A percentile compares a stretch with the other conserved stretches of the same genome.
These are phyloP conservation scores for Pythium sp. DNA, from an alignment of 352 stramenopile species.

Conservation along the genomic window DNA sequence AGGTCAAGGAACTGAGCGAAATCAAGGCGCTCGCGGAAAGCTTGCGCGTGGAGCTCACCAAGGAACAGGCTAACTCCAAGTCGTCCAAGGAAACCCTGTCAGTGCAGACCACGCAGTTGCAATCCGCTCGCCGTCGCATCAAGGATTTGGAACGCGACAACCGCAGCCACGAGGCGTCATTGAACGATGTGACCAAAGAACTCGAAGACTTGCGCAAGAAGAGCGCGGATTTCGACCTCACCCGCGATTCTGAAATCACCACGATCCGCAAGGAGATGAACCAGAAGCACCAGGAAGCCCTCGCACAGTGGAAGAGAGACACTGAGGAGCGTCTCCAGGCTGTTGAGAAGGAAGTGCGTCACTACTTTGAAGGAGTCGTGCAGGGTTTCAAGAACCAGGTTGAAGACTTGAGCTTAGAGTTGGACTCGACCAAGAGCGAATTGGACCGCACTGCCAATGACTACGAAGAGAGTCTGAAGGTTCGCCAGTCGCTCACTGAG, in stretches of 20 bases:
- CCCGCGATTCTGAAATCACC: conserved; percentile 63
- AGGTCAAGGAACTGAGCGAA: conserved; percentile 68
- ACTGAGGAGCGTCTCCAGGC: conserved; percentile 62
- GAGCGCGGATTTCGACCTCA: conserved; percentile 66
- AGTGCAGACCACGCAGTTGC: conserved; percentile 63
- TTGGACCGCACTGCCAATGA: conserved; percentile 75
- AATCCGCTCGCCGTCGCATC: conserved; percentile 54
- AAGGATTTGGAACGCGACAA: conserved; percentile 76
- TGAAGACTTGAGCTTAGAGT: conserved; percentile 51
- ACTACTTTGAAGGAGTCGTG: conserved; percentile 64
- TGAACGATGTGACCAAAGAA: conserved; percentile 64
- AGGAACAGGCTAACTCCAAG: conserved; percentile 58
- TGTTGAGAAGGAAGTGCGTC: conserved; percentile 74
- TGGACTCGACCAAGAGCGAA: conserved; percentile 72
- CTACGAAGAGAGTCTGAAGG: conserved; percentile 77
- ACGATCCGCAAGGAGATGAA: conserved; percentile 77
- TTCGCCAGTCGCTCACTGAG: conserved; percentile 68
- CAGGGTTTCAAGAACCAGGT: conserved; percentile 55
- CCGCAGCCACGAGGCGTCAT: conserved; percentile 34
- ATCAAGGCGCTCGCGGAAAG: conserved; percentile 52
- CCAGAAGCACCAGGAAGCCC: conserved; percentile 65
- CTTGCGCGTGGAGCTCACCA: conserved; percentile 45
- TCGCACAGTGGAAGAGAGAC: conserved; percentile 78
- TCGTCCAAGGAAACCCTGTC: conserved; percentile 80
- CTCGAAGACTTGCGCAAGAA: conserved; percentile 75